Base-by-base conservation (phyloP, 108 stramenopile species). In the Cyclotella kingstonii region DNA sequence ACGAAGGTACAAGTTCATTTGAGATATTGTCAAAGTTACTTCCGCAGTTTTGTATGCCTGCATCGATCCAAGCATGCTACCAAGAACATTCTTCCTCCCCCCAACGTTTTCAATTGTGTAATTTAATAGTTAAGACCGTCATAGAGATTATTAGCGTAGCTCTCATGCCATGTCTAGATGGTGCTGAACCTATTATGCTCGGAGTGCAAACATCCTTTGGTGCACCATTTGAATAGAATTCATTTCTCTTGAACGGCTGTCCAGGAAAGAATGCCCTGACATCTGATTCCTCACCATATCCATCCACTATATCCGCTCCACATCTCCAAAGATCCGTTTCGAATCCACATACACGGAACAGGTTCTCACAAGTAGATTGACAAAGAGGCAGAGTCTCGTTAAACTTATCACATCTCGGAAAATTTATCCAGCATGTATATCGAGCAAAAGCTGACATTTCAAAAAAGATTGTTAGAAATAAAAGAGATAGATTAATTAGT, bases 381-480 rank as follows among this genome's bases (percentile, higher is more conserved):
- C 76, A 77, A 2, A 71, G 9, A 2, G 75, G 75, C 42, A 76
- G 19, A 0, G 75, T 65, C 38, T 70, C 68, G 4, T 65, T 21
- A 47, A 58, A 70, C 12, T 66, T 51, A 47, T 71, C 70, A 36
- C 76, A 77, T 15, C 76, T 45, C 14, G 76, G 76, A 38, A 71
- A 77, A 47, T 71, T 77, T 14, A 71, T 19, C 64, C 65, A 77
- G 49, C 76, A 77, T 0, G 39, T 44, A 30, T 71, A 77, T 7
- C 64, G 25, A 38, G 11, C 11, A 7, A 38, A 7, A 11, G 36
- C 7, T 38, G 11, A 38, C 11, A 38, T 38, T 7, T 11, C 7
- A 38, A 10, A 11, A 10, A 11, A 38, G 36, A 10, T 38, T 38
- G 36, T 11, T 38, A 11, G n/a, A n/a, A n/a, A n/a, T n/a, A n/a